Evolutionary conservation across 2,329 filamentous ascomycete genomes (phyloP), one percentile per base, ranked within the genome.

Genomic region (Xylariales sp.): DNA sequence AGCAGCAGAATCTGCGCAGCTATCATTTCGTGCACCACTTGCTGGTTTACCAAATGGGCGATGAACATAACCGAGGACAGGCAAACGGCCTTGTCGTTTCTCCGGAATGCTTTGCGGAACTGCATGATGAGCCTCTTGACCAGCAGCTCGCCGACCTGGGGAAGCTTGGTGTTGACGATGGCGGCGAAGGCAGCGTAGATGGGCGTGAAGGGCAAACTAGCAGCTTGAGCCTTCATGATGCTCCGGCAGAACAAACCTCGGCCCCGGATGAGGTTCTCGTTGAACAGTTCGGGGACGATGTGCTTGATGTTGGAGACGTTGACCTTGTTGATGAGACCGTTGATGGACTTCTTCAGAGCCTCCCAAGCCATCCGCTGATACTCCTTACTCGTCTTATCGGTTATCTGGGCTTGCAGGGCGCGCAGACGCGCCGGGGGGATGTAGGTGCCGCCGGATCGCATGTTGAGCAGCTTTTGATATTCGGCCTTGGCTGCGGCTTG

Each of bases 301-400:
- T 86, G 78, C 65, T 98, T 97, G 74, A 98, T 97, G 62, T 98
- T 98, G 23, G 86, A 88, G 40, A 91, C 87, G 65, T 97, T 97
- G 71, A 96, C 86, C 71, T 98, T 98, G 76, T 98, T 98, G 74
- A 98, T 95, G 48, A 98, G 69, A 52, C 93, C 93, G 59, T 98
- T 97, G 66, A 98, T 95, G 33, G 87, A 93, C 72, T 98, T 98
- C 70, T 98, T 98, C 56, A 98, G 70, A 11, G 91, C 91, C 65
- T 98, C 93, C 93, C 93, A 98, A 7, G 90, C 89, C 88, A 98
- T 95, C 53, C 93, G 87, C 74, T 97, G 93, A 59, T 95, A 97
- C 66, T 97, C 93, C 64, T 95, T 94, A 63, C 84, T 94, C 38
- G 78, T 83, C 72, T 95, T 95, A 67, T 98, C 93, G 45, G 89